Percentiles rank a stretch among this genome's conserved stretches.
phyloP scores from a whole-genome alignment of 257 asterid species.

The Asclepias syriaca region DNA sequence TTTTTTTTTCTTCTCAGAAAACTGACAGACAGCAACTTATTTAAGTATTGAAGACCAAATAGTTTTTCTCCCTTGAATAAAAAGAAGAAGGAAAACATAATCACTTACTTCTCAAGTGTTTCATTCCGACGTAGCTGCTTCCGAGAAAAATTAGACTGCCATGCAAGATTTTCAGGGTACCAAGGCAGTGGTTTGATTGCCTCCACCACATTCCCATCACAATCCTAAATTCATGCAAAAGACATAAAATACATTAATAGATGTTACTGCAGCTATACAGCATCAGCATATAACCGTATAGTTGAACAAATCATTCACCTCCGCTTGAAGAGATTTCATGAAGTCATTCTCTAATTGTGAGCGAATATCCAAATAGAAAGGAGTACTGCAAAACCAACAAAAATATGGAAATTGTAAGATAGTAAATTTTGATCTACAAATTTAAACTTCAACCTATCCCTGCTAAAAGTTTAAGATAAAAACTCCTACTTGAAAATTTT shows the following conservation, averaged over 20 bases:
- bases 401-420: neutral
- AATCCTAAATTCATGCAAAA: conserved; percentile 39
- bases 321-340: conserved; percentile 68
- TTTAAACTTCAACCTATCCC: neutral
- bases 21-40: neutral
- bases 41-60: neutral
- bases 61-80: neutral
- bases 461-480: neutral
- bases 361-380: conserved; percentile 66
- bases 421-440: no score
- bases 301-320: conserved; percentile 42
- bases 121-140: conserved; percentile 85
- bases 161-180: conserved; percentile 96
- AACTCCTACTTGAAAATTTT: neutral
- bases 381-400: conserved; percentile 57
- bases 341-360: conserved; percentile 83
- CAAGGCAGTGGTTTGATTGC: conserved; percentile 81
- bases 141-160: conserved; percentile 95
- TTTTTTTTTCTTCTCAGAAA: neutral
- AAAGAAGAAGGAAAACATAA: conserved; percentile 2
- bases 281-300: neutral
- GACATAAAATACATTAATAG: conserved; percentile 1
- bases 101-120: conserved; percentile 68
- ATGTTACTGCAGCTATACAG: neutral
- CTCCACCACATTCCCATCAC: conserved; percentile 65